A percentile compares a stretch with the other conserved stretches of the same genome.
Conservation (phyloP, 805 yeast genomes). For the Nakazawaea wickerhamii region DNA sequence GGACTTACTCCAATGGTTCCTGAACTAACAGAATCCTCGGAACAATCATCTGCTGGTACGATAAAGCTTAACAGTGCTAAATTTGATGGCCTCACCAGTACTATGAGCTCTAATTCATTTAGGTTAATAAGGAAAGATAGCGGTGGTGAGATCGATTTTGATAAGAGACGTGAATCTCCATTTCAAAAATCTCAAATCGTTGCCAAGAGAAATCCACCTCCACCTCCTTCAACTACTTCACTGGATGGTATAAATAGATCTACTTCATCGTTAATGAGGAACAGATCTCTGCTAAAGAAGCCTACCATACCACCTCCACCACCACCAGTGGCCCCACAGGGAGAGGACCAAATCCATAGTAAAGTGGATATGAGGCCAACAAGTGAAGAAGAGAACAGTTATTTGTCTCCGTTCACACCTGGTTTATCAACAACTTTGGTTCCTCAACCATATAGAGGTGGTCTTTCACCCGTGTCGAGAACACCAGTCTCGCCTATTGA, state of each 20-base stretch:
- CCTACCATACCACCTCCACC: slow-evolving; percentile 8
- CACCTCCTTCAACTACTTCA: slow-evolving; percentile 44
- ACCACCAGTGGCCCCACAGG: slow-evolving; percentile 6
- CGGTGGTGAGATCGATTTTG: slow-evolving; percentile 69
- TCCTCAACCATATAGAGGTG: slow-evolving; percentile 37
- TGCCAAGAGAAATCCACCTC: slow-evolving; percentile 69
- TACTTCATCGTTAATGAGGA: slow-evolving; percentile 3
- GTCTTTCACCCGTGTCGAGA: slow-evolving; percentile 20
- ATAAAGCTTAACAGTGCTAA: too few relatives aligned
- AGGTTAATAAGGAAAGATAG: slow-evolving; percentile 62
- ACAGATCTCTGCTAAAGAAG: slow-evolving; percentile 1
- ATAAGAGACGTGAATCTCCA: slow-evolving; percentile 72
- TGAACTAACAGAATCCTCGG: neutral
- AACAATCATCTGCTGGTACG: slow-evolving; percentile 15
- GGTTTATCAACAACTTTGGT: slow-evolving; percentile 36
- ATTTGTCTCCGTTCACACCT: slow-evolving; percentile 34
- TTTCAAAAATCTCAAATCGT: slow-evolving; percentile 51
- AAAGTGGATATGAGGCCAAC: slow-evolving; percentile 1
- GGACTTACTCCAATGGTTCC: neutral
- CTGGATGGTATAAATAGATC: slow-evolving; percentile 1
- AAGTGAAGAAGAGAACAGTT: slow-evolving; percentile 14
- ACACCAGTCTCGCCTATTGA: slow-evolving; percentile 22
- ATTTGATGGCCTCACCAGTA: too few relatives aligned
- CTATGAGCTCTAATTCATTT: slow-evolving; percentile 49
- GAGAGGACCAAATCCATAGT: too few relatives aligned